phyloP scores from a whole-genome alignment of 768 basidiomycete species.

The Myochromella boudieri region DNA sequence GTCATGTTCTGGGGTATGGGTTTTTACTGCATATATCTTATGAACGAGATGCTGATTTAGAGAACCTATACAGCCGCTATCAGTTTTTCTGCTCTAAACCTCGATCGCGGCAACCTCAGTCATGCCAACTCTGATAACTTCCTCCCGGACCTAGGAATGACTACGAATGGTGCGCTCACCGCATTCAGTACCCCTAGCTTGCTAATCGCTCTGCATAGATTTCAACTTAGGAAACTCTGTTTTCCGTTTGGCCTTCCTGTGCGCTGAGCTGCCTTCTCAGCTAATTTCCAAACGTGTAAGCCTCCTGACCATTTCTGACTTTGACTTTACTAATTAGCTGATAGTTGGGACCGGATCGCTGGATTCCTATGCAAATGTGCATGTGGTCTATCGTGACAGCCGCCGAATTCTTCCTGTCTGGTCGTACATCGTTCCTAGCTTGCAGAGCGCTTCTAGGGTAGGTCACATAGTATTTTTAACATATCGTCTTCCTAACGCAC shows the following conservation, averaged over 20 bases:
- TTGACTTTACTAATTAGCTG: no score
- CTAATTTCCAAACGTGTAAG: conserved; percentile 57
- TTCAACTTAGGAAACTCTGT: conserved; percentile 58
- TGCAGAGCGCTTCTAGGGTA: conserved; percentile 49
- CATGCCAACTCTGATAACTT: conserved; percentile 62
- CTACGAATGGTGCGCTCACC: conserved; percentile 37
- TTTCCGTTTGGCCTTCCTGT: conserved; percentile 49
- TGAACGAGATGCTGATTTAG: neutral
- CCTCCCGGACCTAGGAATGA: conserved; percentile 53
- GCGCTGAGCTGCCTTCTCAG: conserved; percentile 62
- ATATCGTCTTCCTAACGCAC: neutral
- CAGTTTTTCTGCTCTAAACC: conserved; percentile 55
- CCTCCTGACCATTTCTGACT: no score
- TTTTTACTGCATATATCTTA: neutral
- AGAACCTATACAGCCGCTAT: conserved; percentile 37
- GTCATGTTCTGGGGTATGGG: conserved; percentile 48
- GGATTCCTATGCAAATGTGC: conserved; percentile 61
- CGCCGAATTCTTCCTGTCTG: conserved; percentile 55
- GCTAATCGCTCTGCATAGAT: conserved; percentile 34
- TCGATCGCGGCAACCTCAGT: conserved; percentile 52
- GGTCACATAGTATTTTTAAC: conserved; percentile 5
- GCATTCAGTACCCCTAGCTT: neutral
- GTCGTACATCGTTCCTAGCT: conserved; percentile 48
- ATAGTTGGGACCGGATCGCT: conserved; percentile 60
- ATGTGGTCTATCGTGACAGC: conserved; percentile 53